phyloP scores from a whole-genome alignment of 768 basidiomycete genomes.

The Dacryopinax primogenitus region DNA sequence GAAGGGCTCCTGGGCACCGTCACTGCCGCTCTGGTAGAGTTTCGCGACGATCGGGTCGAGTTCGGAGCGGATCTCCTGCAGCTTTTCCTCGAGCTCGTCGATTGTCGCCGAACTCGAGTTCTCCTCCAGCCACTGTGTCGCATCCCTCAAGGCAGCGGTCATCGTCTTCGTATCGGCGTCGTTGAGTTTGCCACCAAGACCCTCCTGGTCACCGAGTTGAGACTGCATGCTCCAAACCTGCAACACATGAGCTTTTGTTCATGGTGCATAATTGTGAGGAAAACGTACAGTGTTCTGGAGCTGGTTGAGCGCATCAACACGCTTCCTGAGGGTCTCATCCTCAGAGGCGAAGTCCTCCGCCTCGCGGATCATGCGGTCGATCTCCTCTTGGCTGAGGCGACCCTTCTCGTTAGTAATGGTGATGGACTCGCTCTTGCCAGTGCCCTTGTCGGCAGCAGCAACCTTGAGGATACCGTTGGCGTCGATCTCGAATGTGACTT shows the following conservation, averaged over 20 bases:
- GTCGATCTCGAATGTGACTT: constrained; percentile 92
- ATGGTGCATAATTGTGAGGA: neutral
- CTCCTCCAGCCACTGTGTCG: constrained; percentile 84
- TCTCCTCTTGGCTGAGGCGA: constrained; percentile 76
- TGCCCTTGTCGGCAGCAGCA: constrained; percentile 84
- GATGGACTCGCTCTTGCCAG: constrained; percentile 76
- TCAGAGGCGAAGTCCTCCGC: constrained; percentile 81
- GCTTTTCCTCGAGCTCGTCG: constrained; percentile 88
- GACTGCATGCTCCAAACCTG: constrained; percentile 67
- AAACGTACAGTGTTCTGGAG: constrained; percentile 51
- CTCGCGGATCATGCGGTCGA: constrained; percentile 90
- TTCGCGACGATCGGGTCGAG: constrained; percentile 80
- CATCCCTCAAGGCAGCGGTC: constrained; percentile 69
- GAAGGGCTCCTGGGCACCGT: constrained; percentile 15
- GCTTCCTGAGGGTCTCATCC: constrained; percentile 65
- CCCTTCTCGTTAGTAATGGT: constrained; percentile 96
- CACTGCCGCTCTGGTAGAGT: constrained; percentile 38
- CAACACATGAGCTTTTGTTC: constrained; percentile 17
- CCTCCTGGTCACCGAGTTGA: constrained; percentile 75
- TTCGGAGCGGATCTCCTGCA: constrained; percentile 60
- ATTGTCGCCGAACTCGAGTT: constrained; percentile 60
- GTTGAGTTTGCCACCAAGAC: constrained; percentile 75
- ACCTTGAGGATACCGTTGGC: constrained; percentile 95
- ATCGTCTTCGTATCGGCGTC: constrained; percentile 78
- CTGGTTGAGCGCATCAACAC: constrained; percentile 72